These are phyloP conservation scores for Fusarium setosum DNA, from an alignment of 2,329 filamentous ascomycete species.

Conservation along the genomic window DNA sequence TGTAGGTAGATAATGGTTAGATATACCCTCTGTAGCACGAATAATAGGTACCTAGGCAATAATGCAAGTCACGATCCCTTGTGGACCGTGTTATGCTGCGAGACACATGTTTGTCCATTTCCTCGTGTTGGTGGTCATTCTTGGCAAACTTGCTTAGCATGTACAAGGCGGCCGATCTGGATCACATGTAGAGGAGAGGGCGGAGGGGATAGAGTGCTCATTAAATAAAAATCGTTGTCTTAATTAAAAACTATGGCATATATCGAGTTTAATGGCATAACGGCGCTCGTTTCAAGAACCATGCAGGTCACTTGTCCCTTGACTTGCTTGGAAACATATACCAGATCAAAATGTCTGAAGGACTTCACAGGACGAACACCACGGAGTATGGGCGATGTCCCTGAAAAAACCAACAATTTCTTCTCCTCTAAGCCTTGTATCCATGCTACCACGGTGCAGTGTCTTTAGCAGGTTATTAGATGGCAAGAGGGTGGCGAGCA, in stretches of 20 bases:
- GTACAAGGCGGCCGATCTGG: too few relatives aligned
- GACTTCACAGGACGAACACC: slow-evolving; percentile 43
- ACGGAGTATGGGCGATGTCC: slow-evolving; percentile 37
- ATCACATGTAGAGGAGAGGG: too few relatives aligned
- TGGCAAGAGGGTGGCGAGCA: slow-evolving; percentile 65
- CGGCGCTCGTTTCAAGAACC: neutral
- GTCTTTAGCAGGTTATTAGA: slow-evolving; percentile 74
- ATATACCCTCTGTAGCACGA: slow-evolving; percentile 29
- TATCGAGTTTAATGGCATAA: neutral
- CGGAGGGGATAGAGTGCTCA: too few relatives aligned
- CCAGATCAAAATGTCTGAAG: slow-evolving; percentile 36
- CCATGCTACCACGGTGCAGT: slow-evolving; percentile 64
- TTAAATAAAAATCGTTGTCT: neutral
- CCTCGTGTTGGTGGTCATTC: too few relatives aligned
- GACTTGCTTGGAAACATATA: neutral
- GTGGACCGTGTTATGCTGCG: too few relatives aligned
- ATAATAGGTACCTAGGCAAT: too few relatives aligned
- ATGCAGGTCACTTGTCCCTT: neutral
- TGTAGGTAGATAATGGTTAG: slow-evolving; percentile 5
- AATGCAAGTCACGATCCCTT: too few relatives aligned
- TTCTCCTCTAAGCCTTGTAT: slow-evolving; percentile 78
- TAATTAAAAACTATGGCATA: neutral
- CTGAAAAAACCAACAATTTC: slow-evolving; percentile 43
- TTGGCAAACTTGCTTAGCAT: too few relatives aligned
- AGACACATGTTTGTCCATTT: too few relatives aligned